These are phyloP conservation scores for Ceratocystis harringtonii DNA, from an alignment of 2,329 filamentous ascomycete species.

Conservation along the genomic window DNA sequence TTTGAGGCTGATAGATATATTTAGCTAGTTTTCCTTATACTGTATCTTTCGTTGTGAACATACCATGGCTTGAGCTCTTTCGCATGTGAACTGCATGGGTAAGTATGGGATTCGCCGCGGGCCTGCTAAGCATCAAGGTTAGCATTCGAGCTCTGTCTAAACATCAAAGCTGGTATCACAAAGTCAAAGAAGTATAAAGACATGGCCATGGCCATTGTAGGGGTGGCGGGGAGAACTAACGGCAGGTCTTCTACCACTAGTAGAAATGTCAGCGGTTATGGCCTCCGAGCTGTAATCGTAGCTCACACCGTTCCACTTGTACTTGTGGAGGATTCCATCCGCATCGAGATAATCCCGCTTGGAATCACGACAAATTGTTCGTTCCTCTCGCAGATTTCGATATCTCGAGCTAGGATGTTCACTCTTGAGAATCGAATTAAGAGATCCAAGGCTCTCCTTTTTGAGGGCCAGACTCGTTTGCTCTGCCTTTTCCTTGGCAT, in stretches of 20 bases:
- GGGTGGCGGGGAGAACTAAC: neutral
- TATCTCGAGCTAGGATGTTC: neutral
- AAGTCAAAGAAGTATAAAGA: neutral
- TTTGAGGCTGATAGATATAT: neutral
- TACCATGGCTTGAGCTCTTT: neutral
- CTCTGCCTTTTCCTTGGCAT: neutral
- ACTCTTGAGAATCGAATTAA: neutral
- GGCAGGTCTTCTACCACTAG: neutral
- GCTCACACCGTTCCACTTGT: neutral
- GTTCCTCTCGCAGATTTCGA: neutral
- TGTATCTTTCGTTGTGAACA: neutral
- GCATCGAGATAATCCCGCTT: neutral
- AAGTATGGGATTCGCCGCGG: neutral
- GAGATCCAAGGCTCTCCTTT: neutral
- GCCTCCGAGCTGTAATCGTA: neutral
- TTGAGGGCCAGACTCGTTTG: neutral
- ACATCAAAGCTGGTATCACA: neutral
- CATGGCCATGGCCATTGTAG: neutral
- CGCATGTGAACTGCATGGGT: neutral
- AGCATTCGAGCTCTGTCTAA: neutral
- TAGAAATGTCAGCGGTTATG: neutral
- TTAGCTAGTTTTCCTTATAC: neutral
- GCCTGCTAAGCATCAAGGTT: neutral
- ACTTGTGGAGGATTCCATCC: neutral
- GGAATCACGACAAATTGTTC: neutral